A percentile compares a stretch with the other conserved stretches of the same genome.
phyloP scores from a whole-genome alignment of 2,329 filamentous ascomycete species.

The Zasmidium citrigriseum region DNA sequence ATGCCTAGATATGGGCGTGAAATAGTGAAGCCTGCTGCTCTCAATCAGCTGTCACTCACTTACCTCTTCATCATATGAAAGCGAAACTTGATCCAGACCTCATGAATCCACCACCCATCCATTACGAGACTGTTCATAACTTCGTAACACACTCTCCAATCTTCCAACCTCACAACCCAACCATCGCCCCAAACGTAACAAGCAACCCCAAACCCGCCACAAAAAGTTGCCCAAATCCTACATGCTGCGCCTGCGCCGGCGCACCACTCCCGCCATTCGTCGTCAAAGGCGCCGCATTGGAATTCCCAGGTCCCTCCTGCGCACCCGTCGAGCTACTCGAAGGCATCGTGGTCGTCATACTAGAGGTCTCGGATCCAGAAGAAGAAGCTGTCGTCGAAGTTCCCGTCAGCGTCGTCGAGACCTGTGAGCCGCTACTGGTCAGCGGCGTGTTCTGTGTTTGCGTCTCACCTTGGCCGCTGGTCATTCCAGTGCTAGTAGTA shows the following conservation, averaged over 20 bases:
- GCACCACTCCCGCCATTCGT: conserved; percentile 2
- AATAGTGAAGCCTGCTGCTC: neutral
- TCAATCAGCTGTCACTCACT: neutral
- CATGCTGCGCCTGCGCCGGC: neutral
- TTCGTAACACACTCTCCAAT: neutral
- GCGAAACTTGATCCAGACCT: too few species aligned
- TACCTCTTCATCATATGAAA: neutral
- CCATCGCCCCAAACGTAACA: conserved; percentile 2
- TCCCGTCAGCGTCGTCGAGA: neutral
- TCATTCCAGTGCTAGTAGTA: neutral
- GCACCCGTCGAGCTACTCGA: neutral
- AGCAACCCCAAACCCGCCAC: neutral
- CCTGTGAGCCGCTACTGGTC: neutral
- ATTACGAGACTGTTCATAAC: too few species aligned
- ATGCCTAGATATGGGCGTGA: neutral
- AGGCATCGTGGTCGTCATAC: neutral
- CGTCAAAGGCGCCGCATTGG: neutral
- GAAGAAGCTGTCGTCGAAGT: neutral
- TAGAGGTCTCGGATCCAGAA: neutral
- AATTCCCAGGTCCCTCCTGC: neutral
- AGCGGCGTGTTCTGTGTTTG: neutral
- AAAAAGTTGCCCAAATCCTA: neutral
- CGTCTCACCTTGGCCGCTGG: neutral
- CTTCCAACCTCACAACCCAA: neutral
- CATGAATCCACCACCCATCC: too few species aligned